Base-by-base conservation (phyloP, 805 yeast species). In the Saturnispora serradocipensis region DNA sequence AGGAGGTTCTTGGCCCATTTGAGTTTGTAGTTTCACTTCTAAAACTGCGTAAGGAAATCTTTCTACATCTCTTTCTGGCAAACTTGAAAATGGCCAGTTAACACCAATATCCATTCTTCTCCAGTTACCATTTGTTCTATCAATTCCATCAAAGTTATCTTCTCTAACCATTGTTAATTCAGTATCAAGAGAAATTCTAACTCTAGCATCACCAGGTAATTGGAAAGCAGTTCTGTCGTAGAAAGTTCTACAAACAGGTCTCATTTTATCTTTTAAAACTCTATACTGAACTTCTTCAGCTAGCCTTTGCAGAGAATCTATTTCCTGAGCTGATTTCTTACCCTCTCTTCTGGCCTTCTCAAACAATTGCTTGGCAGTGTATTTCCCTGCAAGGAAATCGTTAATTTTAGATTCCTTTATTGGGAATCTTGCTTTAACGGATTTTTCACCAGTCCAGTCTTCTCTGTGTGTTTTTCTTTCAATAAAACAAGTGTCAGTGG, bases 391-490 rank as follows among this genome's bases (percentile, higher is more conserved):
- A 71, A 91, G 67, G 67, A 88, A 93, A 48, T 81, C 80, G 65
- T 93, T 93, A 48, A 91, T 89, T 63, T 88, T 78, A 67, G 85
- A 88, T 67, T 93, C 99, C 67, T 90, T 93, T 58, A 93, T 71
- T 20, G 91, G 83, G 70, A 93, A 93, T 67, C 99, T 80, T 5
- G 98, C 98, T 71, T 93, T 93, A 58, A 93, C 99, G n/a, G 97
- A 88, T 70, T 91, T 91, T 68, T 93, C 99, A 60, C 99, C 99
- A 3, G 99, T 93, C 99, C 99, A 91, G 73, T 93, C 99, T 69
- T 93, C 99, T 69, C 99, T 80, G 66, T 93, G 99, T 5, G 99
- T 93, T 69, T 93, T 93, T 69, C 99, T 81, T 71, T 93, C 99
- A 46, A 91, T 96, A 57, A 93, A 93, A 51, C 91, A 87, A 42